Evolutionary conservation across 2,329 filamentous ascomycete genomes (phyloP).

Genomic region (Phymatotrichopsis omnivora): DNA sequence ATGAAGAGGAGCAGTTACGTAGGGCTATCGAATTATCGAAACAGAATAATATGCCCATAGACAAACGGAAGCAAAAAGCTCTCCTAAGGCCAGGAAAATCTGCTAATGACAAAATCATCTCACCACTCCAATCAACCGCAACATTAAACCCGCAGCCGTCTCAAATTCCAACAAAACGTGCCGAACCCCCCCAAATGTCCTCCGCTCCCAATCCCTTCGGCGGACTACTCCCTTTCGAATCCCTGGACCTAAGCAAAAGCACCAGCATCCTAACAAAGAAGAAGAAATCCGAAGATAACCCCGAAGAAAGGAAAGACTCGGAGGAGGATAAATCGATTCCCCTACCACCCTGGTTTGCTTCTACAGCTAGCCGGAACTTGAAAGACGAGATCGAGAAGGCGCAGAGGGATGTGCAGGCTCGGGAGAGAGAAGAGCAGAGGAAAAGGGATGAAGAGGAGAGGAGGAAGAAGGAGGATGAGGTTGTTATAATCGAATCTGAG

Average conservation of each 20-base stretch:
- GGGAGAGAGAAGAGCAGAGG: constrained; percentile 51
- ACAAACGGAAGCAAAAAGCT: no score
- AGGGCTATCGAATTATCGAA: constrained; percentile 42
- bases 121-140: no score
- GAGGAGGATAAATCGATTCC: constrained; percentile 47
- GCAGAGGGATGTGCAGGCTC: constrained; percentile 48
- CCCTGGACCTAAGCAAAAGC: constrained; percentile 33
- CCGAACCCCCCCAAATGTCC: no score
- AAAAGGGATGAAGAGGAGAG: constrained; percentile 47
- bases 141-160: no score
- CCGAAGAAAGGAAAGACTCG: constrained; percentile 29
- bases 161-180: no score
- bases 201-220: constrained; percentile 48
- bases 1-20: no score
- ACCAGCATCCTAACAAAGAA: constrained; percentile 28
- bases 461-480: constrained; percentile 41
- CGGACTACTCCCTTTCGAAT: constrained; percentile 85
- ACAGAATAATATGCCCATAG: no score
- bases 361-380: constrained; percentile 5
- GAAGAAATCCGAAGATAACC: constrained; percentile 16
- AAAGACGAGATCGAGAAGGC: constrained; percentile 37
- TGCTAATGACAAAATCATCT: no score
- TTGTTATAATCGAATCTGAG: constrained; percentile 55
- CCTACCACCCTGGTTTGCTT: constrained; percentile 64
- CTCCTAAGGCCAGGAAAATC: no score